Evolutionary conservation across 2,329 filamentous ascomycete genomes (phyloP).

Genomic region (Tolypocladium endophyticum): DNA sequence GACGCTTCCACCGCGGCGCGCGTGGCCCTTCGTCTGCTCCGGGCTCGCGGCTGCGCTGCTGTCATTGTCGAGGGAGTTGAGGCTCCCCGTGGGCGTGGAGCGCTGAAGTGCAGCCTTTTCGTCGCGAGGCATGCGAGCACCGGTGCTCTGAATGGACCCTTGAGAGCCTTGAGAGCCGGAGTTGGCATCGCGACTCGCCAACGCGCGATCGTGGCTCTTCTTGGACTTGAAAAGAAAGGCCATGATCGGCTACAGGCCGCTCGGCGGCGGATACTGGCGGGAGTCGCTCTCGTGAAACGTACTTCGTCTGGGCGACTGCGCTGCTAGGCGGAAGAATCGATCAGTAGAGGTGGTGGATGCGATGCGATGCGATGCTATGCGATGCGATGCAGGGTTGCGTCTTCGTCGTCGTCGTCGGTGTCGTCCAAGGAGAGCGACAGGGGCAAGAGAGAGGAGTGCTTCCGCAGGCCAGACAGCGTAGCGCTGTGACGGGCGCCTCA

Average conservation of each 20-base stretch:
- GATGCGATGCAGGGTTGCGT: neutral
- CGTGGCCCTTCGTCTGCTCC: constrained; percentile 51
- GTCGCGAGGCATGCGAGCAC: constrained; percentile 34
- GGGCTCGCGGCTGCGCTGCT: constrained; percentile 44
- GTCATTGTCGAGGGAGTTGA: constrained; percentile 60
- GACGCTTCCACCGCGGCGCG: constrained; percentile 40
- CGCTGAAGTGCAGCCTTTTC: constrained; percentile 47
- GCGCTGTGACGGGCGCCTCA: constrained; percentile 5
- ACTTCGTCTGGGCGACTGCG: neutral
- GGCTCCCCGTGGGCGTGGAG: constrained; percentile 65
- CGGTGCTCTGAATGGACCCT: constrained; percentile 37
- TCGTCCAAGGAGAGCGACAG: neutral
- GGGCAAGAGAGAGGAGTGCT: neutral
- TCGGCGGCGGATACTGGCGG: constrained; percentile 18
- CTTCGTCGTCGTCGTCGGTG: neutral
- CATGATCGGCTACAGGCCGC: constrained; percentile 45
- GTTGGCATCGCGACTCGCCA: constrained; percentile 44
- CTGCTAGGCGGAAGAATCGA: neutral
- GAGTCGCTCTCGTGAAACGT: constrained; percentile 8
- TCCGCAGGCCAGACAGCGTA: neutral
- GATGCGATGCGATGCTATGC: neutral
- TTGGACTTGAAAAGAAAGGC: constrained; percentile 78
- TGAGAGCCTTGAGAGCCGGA: constrained; percentile 36
- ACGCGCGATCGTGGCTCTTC: constrained; percentile 57
- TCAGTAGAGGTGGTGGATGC: neutral